These are phyloP conservation scores for Laguncularia racemosa DNA, from an alignment of 345 rosid genomes.

Conservation along the genomic window DNA sequence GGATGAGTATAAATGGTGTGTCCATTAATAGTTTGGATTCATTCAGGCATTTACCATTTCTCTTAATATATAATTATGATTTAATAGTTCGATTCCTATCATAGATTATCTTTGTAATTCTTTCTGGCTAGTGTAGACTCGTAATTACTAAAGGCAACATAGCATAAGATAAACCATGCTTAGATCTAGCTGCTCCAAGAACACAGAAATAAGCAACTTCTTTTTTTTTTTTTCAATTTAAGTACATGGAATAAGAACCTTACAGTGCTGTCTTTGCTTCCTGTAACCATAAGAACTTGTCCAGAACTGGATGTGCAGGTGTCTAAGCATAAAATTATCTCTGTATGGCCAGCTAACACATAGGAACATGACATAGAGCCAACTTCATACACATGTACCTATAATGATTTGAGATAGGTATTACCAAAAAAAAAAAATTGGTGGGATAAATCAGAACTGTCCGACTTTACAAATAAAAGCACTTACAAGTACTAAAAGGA, in stretches of 20 bases:
- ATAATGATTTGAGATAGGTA: constrained; percentile 14
- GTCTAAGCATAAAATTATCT: constrained; percentile 75
- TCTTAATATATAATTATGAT: too few relatives aligned
- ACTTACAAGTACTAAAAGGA: constrained; percentile 2
- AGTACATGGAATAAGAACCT: constrained; percentile 17
- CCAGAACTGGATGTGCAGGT: constrained; percentile 62
- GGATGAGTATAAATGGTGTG: constrained; percentile 2
- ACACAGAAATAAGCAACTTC: too few relatives aligned
- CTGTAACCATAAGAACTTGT: constrained; percentile 57
- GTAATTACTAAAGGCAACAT: too few relatives aligned
- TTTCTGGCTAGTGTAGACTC: too few relatives aligned
- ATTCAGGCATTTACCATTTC: too few relatives aligned
- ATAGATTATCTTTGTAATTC: too few relatives aligned
- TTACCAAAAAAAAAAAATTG: constrained; percentile 11
- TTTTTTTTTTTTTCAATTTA: too few relatives aligned
- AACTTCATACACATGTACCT: constrained; percentile 89
- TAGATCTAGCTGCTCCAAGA: too few relatives aligned
- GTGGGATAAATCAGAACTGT: background rate
- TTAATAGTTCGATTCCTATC: too few relatives aligned
- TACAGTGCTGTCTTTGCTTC: constrained; percentile 90
- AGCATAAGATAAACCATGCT: too few relatives aligned
- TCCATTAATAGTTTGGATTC: too few relatives aligned
- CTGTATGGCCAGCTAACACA: constrained; percentile 78
- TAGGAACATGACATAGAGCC: constrained; percentile 91
- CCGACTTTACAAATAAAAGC: constrained; percentile 6